phyloP scores from a whole-genome alignment of 2,329 filamentous ascomycete genomes.

The Sphaerulina musiva region DNA sequence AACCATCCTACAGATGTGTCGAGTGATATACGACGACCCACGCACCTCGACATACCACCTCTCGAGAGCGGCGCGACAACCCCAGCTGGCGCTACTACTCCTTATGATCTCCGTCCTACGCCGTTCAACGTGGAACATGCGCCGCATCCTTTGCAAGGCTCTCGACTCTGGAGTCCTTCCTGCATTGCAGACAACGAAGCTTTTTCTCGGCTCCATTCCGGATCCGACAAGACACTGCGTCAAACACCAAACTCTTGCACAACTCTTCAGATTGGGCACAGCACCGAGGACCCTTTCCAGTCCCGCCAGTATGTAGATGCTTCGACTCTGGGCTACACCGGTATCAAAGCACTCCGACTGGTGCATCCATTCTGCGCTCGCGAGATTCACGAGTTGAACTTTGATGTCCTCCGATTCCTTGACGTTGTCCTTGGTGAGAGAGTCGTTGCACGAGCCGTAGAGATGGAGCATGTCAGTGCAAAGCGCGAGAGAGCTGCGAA shows the following conservation, averaged over 20 bases:
- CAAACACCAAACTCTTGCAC: not conserved
- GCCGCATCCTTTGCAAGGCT: slow-evolving; percentile 6
- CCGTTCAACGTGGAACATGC: slow-evolving; percentile 2
- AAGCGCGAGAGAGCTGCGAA: not conserved
- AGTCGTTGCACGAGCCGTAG: not conserved
- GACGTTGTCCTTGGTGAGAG: not conserved
- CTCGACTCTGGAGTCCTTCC: slow-evolving; percentile 8
- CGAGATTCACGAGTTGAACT: slow-evolving; percentile 3
- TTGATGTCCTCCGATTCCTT: slow-evolving; percentile 7
- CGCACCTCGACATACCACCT: not conserved
- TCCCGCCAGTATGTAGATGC: not conserved
- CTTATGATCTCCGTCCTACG: slow-evolving; percentile 1
- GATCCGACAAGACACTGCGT: not conserved
- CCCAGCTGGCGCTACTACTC: not conserved
- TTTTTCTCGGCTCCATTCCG: slow-evolving; percentile 3
- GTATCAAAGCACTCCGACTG: slow-evolving; percentile 6
- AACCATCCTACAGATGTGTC: not conserved
- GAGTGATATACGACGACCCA: not conserved
- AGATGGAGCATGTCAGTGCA: not conserved
- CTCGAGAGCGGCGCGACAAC: not conserved
- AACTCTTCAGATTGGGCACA: slow-evolving; percentile 7
- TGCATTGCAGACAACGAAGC: slow-evolving; percentile 4
- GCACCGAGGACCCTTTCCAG: not conserved
- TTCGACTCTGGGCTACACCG: slow-evolving; percentile 1
- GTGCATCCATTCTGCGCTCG: slow-evolving; percentile 9